Conservation (phyloP, 2,329 filamentous ascomycete species). For the Fusarium chuoi region DNA sequence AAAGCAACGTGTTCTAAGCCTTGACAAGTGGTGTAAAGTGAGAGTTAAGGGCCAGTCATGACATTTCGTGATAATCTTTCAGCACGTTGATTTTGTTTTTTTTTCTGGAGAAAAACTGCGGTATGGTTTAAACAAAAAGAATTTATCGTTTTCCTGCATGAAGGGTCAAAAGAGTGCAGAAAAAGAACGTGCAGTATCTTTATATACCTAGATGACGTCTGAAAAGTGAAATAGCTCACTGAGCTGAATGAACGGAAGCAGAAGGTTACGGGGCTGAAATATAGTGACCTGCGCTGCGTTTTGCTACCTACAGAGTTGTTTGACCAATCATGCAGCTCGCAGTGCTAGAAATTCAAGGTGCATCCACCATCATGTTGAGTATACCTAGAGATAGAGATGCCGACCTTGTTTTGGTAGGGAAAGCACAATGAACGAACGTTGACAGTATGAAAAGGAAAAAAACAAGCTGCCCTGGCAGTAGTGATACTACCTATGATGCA, state of each 20-base stretch:
- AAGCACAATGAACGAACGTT: background rate
- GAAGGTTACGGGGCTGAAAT: background rate
- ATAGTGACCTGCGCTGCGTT: background rate
- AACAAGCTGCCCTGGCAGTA: background rate
- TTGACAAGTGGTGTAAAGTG: background rate
- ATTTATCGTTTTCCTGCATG: background rate
- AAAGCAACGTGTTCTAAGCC: slow-evolving; percentile 39
- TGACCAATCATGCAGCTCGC: background rate
- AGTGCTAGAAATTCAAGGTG: background rate
- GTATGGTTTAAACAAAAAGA: background rate
- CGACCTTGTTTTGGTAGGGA: background rate
- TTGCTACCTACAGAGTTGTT: background rate
- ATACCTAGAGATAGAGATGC: background rate
- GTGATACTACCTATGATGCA: background rate
- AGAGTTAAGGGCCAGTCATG: background rate
- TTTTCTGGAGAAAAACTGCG: background rate
- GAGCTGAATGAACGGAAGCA: slow-evolving; percentile 5
- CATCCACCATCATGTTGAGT: background rate
- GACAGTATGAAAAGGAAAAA: background rate
- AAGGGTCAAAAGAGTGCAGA: background rate
- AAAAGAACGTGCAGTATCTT: background rate
- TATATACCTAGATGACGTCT: slow-evolving; percentile 21
- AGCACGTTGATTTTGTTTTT: background rate
- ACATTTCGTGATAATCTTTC: background rate
- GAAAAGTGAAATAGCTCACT: background rate